Evolutionary conservation across 106 monocot genomes (phyloP).

Genomic region (Dendrobium nobile): DNA sequence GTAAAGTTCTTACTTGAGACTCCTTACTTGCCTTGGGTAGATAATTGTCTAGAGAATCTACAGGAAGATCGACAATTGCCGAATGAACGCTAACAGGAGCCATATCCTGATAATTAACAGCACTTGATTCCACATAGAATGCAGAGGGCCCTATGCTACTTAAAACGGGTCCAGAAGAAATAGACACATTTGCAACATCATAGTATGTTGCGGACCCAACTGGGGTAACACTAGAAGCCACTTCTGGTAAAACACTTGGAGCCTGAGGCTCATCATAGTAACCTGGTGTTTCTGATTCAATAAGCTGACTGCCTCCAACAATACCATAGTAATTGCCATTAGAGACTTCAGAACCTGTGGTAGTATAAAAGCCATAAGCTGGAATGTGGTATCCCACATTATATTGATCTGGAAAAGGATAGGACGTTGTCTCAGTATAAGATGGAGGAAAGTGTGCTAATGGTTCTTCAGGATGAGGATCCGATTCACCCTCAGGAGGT

Average conservation of each 20-base stretch:
- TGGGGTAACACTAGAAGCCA: conserved; percentile 15
- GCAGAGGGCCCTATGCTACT: conserved; percentile 24
- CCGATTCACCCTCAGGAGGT: conserved; percentile 20
- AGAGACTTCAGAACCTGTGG: conserved; percentile 27
- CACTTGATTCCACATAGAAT: conserved; percentile 32
- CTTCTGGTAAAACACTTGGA: conserved; percentile 24
- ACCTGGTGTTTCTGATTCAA: conserved; percentile 24
- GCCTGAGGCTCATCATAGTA: conserved; percentile 42
- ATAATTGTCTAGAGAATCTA: conserved; percentile 13
- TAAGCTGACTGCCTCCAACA: conserved; percentile 26
- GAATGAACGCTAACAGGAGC: conserved; percentile 10
- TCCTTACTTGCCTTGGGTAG: conserved; percentile 16
- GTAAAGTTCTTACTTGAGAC: background rate
- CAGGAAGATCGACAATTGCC: conserved; percentile 8
- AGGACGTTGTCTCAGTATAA: conserved; percentile 21
- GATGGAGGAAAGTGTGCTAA: conserved; percentile 21
- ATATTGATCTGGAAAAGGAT: conserved; percentile 51
- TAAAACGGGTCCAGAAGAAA: conserved; percentile 23
- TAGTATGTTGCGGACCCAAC: conserved; percentile 36
- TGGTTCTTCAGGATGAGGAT: conserved; percentile 45
- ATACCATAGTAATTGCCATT: conserved; percentile 41
- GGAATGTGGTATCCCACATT: conserved; percentile 36
- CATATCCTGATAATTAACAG: conserved; percentile 20
- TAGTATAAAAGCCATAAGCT: conserved; percentile 47
- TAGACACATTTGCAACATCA: conserved; percentile 20